Conservation (phyloP, 495 filamentous ascomycete species). For the Cercophora sp. region DNA sequence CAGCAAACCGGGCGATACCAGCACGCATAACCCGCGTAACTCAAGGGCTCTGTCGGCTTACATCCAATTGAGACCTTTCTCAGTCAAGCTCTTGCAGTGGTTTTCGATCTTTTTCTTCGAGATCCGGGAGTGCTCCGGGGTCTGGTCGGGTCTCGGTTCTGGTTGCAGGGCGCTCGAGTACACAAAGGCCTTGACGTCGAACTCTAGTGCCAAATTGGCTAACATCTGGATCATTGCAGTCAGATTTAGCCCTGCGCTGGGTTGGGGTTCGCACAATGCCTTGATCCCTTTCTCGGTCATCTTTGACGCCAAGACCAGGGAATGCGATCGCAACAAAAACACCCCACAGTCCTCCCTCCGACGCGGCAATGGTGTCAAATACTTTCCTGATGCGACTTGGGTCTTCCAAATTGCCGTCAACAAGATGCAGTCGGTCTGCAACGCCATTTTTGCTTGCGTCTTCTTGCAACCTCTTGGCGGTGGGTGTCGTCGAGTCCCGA, state of each 20-base stretch:
- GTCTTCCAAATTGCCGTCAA: constrained; percentile 35
- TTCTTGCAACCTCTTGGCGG: constrained; percentile 20
- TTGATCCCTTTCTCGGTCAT: constrained; percentile 23
- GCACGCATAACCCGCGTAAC: not conserved
- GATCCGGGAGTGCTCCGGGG: constrained; percentile 13
- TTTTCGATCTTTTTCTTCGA: constrained; percentile 26
- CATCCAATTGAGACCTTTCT: constrained; percentile 29
- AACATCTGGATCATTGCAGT: constrained; percentile 14
- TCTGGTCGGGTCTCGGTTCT: constrained; percentile 15
- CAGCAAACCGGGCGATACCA: not conserved
- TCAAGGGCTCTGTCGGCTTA: too few species aligned
- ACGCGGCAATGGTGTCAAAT: constrained; percentile 17
- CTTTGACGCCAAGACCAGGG: constrained; percentile 25
- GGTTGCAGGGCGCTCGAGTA: constrained; percentile 28
- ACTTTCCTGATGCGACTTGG: constrained; percentile 21
- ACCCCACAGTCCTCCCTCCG: constrained; percentile 26
- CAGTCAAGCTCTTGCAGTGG: constrained; percentile 22
- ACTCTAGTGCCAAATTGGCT: constrained; percentile 28
- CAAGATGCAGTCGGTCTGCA: constrained; percentile 19
- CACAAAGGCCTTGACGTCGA: constrained; percentile 22
- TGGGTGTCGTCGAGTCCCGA: constrained; percentile 19
- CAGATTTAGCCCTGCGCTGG: too few species aligned
- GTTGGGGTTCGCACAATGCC: constrained; percentile 29
- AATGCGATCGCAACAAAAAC: constrained; percentile 33
- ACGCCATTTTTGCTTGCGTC: constrained; percentile 8